Conservation (phyloP, 331 rosid genomes). For the Malus hybrid region DNA sequence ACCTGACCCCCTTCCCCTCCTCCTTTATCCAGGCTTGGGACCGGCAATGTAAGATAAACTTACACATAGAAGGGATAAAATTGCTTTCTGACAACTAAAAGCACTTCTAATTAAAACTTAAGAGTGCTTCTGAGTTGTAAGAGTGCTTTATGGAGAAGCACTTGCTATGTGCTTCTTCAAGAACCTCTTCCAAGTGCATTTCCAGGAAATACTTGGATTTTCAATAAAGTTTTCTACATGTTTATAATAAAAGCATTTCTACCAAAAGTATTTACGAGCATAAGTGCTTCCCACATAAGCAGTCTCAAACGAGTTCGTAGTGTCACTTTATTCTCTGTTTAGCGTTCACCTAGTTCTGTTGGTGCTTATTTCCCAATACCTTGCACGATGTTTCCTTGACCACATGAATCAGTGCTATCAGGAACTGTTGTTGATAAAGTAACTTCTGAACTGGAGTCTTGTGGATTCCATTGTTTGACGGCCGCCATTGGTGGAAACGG, state of each 20-base stretch:
- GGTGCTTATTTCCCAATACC: background rate
- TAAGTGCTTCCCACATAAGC: background rate
- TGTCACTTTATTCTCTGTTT: background rate
- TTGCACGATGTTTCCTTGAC: conserved; percentile 31
- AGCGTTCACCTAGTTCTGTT: background rate
- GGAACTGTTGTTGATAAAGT: conserved; percentile 60
- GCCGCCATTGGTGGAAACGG: conserved; percentile 83
- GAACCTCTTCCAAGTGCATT: background rate
- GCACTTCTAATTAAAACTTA: no score
- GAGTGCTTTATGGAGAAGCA: background rate
- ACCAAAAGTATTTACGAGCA: background rate
- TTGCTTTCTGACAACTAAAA: background rate
- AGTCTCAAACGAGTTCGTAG: background rate
- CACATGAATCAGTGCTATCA: conserved; percentile 61
- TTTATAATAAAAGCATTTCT: no score
- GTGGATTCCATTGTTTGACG: conserved; percentile 75
- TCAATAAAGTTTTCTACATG: background rate
- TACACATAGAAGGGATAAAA: no score
- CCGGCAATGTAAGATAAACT: no score
- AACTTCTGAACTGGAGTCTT: conserved; percentile 68
- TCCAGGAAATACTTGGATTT: background rate
- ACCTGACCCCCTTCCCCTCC: no score
- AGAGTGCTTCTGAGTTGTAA: background rate
- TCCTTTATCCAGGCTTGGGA: no score
- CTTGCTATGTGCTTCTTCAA: background rate